Evolutionary conservation across 2,329 filamentous ascomycete species (phyloP).

Genomic region (Chaetomiaceae sp.): DNA sequence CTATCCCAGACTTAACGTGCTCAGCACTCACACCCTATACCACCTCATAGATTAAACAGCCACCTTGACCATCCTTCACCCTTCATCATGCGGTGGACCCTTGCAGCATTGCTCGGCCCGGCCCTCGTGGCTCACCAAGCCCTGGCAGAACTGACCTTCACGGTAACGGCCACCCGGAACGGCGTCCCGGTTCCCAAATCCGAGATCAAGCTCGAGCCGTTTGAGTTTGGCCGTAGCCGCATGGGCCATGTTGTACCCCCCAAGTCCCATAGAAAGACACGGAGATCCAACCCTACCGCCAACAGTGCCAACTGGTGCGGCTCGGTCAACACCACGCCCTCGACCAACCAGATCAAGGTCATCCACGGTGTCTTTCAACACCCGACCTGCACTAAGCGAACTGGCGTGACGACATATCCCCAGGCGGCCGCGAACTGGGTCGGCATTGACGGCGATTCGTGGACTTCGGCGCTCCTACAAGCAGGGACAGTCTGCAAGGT

Average conservation of each 20-base stretch:
- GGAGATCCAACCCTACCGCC: constrained; percentile 16
- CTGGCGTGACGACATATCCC: constrained; percentile 21
- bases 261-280: constrained; percentile 1
- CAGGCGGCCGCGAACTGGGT: constrained; percentile 27
- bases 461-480: constrained; percentile 23
- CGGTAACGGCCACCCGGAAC: constrained; percentile 21
- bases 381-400: constrained; percentile 21
- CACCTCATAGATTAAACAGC: constrained; percentile 10
- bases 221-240: constrained; percentile 16
- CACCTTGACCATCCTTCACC: constrained; percentile 1
- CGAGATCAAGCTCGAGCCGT: constrained; percentile 25
- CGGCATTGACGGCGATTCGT: constrained; percentile 27
- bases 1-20: background rate
- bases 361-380: constrained; percentile 25
- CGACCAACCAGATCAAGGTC: constrained; percentile 21
- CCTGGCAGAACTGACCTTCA: constrained; percentile 23
- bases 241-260: background rate
- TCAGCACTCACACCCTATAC: background rate
- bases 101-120: constrained; percentile 16
- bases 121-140: constrained; percentile 14
- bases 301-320: constrained; percentile 29
- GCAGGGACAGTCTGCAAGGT: constrained; percentile 28
- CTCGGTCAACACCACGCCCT: constrained; percentile 21
- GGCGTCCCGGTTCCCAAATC: constrained; percentile 23
- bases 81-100: constrained; percentile 24